These are phyloP conservation scores for Schwanniomyces vanrijiae DNA, from an alignment of 805 yeast species.

Conservation along the genomic window DNA sequence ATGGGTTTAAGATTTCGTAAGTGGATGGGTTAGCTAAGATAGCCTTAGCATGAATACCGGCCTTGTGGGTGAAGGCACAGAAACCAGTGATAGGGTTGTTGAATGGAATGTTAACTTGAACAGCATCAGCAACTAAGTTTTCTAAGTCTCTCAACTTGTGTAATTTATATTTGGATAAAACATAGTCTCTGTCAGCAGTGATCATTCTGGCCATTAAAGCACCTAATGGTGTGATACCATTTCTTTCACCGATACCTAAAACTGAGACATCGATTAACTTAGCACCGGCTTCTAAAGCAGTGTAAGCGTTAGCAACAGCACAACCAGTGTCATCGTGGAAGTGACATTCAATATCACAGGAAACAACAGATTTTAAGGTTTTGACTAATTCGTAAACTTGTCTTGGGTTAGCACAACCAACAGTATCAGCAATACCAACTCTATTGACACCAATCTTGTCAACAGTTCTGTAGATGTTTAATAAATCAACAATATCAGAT, in stretches of 20 bases:
- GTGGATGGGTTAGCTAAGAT: conserved; percentile 65
- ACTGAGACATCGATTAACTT: conserved; percentile 58
- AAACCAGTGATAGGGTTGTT: conserved; percentile 64
- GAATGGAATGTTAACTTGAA: conserved; percentile 58
- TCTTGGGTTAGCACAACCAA: conserved; percentile 64
- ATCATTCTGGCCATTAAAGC: conserved; percentile 66
- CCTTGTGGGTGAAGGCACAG: conserved; percentile 66
- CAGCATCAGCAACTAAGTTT: conserved; percentile 59
- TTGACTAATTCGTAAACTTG: conserved; percentile 61
- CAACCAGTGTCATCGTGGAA: conserved; percentile 67
- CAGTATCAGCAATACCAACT: conserved; percentile 65
- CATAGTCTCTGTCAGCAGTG: conserved; percentile 60
- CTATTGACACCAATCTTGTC: conserved; percentile 62
- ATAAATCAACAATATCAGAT: conserved; percentile 58
- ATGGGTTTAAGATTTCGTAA: conserved; percentile 57
- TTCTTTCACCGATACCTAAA: conserved; percentile 63
- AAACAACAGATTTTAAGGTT: conserved; percentile 55
- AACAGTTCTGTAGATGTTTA: conserved; percentile 59
- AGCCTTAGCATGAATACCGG: conserved; percentile 64
- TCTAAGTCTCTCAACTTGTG: conserved; percentile 58
- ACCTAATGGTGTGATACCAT: conserved; percentile 62
- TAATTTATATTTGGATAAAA: conserved; percentile 55
- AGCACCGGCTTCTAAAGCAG: conserved; percentile 64
- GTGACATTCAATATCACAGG: conserved; percentile 61
- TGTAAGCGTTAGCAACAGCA: conserved; percentile 63